Conservation (phyloP, 1,284 basidiomycete species). For the Amylostereum chailletii region DNA sequence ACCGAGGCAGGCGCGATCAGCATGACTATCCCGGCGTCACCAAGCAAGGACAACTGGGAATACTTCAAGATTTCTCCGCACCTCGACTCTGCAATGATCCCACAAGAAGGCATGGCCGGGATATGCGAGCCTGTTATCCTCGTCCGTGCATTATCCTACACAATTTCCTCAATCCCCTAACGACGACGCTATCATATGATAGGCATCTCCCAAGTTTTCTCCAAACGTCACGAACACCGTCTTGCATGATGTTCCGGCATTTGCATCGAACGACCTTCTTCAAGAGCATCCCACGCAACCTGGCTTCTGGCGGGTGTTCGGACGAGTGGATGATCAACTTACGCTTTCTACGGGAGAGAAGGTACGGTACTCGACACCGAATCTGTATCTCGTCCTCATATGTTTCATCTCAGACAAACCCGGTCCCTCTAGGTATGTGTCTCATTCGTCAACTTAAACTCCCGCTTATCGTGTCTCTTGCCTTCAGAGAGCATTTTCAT, state of each 20-base stretch:
- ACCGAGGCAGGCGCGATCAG: slow-evolving; percentile 5
- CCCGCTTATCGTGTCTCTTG: slow-evolving; percentile 8
- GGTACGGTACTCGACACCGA: slow-evolving; percentile 8
- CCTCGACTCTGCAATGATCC: slow-evolving; percentile 6
- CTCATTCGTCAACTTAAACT: neutral
- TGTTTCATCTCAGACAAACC: slow-evolving; percentile 14
- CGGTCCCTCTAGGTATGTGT: slow-evolving; percentile 12
- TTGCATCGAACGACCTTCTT: slow-evolving; percentile 15
- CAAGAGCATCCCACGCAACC: slow-evolving; percentile 19
- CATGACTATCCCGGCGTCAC: neutral
- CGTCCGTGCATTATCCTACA: neutral
- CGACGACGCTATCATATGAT: neutral
- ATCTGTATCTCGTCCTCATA: neutral
- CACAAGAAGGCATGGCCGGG: slow-evolving; percentile 6
- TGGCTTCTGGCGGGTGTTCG: slow-evolving; percentile 16
- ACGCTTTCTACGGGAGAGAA: slow-evolving; percentile 25
- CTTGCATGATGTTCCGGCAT: neutral
- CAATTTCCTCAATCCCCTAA: neutral
- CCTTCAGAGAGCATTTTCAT: slow-evolving; percentile 11
- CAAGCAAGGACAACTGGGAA: slow-evolving; percentile 10
- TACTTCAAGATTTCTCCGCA: slow-evolving; percentile 10
- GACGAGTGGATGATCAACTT: slow-evolving; percentile 13
- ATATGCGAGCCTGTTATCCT: slow-evolving; percentile 8
- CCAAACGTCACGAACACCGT: slow-evolving; percentile 5
- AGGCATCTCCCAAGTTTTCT: slow-evolving; percentile 1